Conservation (phyloP, 805 yeast genomes). For the Candida maesae region DNA sequence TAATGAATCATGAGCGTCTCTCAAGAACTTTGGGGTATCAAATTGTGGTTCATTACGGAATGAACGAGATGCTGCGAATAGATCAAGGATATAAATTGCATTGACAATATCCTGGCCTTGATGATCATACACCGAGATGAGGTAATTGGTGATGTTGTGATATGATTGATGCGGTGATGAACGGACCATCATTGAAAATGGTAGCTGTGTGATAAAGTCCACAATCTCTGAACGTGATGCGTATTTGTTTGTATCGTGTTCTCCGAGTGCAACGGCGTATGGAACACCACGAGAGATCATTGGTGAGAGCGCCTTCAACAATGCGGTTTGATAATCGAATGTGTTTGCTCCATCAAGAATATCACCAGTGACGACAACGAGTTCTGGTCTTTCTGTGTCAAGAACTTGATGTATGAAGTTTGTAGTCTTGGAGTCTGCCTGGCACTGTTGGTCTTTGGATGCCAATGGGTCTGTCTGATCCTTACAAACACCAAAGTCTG, state of each 20-base stretch:
- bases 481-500: conserved; percentile 53
- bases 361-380: conserved; percentile 65
- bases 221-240: conserved; percentile 42
- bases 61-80: conserved; percentile 40
- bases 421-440: conserved; percentile 52
- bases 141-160: conserved; percentile 44
- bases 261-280: conserved; percentile 57
- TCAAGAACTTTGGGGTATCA: conserved; percentile 31
- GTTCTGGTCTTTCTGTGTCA: conserved; percentile 54
- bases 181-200: conserved; percentile 39
- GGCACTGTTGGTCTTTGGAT: conserved; percentile 32
- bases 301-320: conserved; percentile 55
- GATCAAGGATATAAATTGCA: conserved; percentile 49
- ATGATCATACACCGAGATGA: conserved; percentile 35
- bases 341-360: conserved; percentile 53
- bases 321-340: conserved; percentile 58
- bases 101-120: conserved; percentile 27
- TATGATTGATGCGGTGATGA: conserved; percentile 27
- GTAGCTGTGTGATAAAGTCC: conserved; percentile 41
- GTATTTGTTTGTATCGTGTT: conserved; percentile 55
- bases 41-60: neutral
- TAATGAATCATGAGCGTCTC: conserved; percentile 25
- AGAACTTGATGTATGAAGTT: conserved; percentile 48
- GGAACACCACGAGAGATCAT: conserved; percentile 52
- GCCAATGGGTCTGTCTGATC: conserved; percentile 32